These are phyloP conservation scores for Sclerotinia subarctica DNA, from an alignment of 2,329 filamentous ascomycete genomes.

Conservation along the genomic window DNA sequence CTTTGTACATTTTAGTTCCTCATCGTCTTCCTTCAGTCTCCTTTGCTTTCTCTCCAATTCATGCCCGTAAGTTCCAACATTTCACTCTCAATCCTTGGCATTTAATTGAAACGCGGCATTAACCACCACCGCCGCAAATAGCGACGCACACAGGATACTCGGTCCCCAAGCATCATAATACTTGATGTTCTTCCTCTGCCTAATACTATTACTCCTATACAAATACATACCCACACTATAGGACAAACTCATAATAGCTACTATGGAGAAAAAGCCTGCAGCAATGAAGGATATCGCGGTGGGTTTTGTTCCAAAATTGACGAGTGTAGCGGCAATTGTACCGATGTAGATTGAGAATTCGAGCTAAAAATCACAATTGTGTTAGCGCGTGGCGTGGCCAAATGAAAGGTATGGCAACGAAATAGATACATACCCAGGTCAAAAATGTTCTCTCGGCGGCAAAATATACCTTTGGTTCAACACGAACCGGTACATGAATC, in stretches of 20 bases:
- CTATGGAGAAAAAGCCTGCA: conserved; percentile 74
- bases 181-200: conserved; percentile 75
- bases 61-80: not conserved
- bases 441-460: conserved; percentile 95
- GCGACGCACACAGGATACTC: conserved; percentile 66
- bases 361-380: conserved; percentile 52
- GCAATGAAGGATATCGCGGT: conserved; percentile 61
- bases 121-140: conserved; percentile 70
- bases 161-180: conserved; percentile 93
- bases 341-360: conserved; percentile 96
- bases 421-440: conserved; percentile 65
- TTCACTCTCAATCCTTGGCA: conserved; percentile 43
- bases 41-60: not conserved
- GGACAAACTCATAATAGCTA: conserved; percentile 73
- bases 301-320: conserved; percentile 71
- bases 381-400: not conserved
- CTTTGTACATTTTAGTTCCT: conserved; percentile 5
- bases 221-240: conserved; percentile 85
- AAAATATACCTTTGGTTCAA: conserved; percentile 97
- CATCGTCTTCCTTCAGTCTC: too few species aligned
- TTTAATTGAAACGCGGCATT: conserved; percentile 80
- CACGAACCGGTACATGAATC: conserved; percentile 92
- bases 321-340: conserved; percentile 76
- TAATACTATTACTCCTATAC: conserved; percentile 83
- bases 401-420: conserved; percentile 19